Base-by-base conservation (phyloP, 1,284 basidiomycete genomes). In the Tilletia indica region DNA sequence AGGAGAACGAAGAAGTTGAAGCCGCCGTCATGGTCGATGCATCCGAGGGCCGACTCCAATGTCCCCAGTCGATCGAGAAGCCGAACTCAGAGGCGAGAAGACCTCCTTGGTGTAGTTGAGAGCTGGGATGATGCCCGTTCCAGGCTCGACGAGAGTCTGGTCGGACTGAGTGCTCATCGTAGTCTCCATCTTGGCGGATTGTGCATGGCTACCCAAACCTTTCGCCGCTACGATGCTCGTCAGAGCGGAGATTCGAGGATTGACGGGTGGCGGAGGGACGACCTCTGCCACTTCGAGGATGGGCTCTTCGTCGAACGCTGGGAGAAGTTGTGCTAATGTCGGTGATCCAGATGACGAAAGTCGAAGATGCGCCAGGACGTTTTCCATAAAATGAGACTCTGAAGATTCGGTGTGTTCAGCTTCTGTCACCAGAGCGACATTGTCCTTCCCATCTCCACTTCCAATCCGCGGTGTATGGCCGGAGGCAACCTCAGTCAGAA, bases 21-120 rank as follows among this genome's bases (percentile, higher is more conserved):
- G 61, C 31, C 36, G 12, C 36, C 34, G 61, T 64, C 61, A 64
- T 64, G 6, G 61, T 38, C 19, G 61, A 64, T 11, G 61, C 61
- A 42, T 64, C 61, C 34, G 61, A 64, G 14, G 61, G 61, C 14
- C 36, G 61, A 21, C 61, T 64, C 61, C 61, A 64, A 38, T 64
- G 61, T 36, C 61, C 61, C 14, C n/a, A 11, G 61, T 64, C 36
- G 61, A 64, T 16, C 38, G 61, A 11, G 61, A 64, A 16, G 9
- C 34, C 12, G 61, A 16, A 38, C 61, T 64, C 3, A 21, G 8
- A 38, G 61, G 61, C 12, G 61, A 64, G 12, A 38, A 64, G 12
- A 38, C 19, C 14, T 11, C 61, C 61, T 64, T 64, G 61, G 8
- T 39, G 5, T 25, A 34, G 36, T 19, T 34, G 31, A 42, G 8